Percentiles rank a stretch among this genome's conserved stretches.
phyloP scores from a whole-genome alignment of 257 asterid species.

The Cordia subcordata region DNA sequence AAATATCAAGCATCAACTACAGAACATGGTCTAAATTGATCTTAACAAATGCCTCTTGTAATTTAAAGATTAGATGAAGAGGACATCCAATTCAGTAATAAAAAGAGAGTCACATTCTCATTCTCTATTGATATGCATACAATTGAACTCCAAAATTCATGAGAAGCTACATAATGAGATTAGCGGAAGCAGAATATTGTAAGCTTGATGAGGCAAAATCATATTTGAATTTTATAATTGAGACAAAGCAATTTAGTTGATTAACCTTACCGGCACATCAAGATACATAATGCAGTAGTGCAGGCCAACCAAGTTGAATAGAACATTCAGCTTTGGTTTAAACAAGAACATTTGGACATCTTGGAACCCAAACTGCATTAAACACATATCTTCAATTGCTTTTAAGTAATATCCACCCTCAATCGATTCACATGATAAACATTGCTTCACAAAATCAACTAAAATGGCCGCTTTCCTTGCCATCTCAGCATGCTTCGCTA shows the following conservation, averaged over 20 bases:
- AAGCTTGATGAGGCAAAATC: neutral
- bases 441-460: conserved; percentile 36
- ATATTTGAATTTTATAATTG: neutral
- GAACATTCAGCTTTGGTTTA: conserved; percentile 50
- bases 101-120: no score
- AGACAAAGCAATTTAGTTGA: neutral
- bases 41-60: no score
- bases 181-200: no score
- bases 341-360: conserved; percentile 65
- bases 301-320: conserved; percentile 73
- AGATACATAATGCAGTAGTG: conserved; percentile 73
- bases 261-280: conserved; percentile 44
- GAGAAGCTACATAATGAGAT: no score
- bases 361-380: conserved; percentile 57
- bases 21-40: no score
- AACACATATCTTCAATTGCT: conserved; percentile 47
- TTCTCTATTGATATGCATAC: no score
- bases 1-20: no score
- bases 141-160: no score
- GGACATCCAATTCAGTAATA: no score
- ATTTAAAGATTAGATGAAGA: no score
- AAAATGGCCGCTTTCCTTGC: conserved; percentile 43
- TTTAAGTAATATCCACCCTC: conserved; percentile 68
- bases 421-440: conserved; percentile 56
- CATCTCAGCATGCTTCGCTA: conserved; percentile 63